Evolutionary conservation across 257 asterid genomes (phyloP), one percentile per base, ranked within the genome.

Genomic region (Ballota nigra): DNA sequence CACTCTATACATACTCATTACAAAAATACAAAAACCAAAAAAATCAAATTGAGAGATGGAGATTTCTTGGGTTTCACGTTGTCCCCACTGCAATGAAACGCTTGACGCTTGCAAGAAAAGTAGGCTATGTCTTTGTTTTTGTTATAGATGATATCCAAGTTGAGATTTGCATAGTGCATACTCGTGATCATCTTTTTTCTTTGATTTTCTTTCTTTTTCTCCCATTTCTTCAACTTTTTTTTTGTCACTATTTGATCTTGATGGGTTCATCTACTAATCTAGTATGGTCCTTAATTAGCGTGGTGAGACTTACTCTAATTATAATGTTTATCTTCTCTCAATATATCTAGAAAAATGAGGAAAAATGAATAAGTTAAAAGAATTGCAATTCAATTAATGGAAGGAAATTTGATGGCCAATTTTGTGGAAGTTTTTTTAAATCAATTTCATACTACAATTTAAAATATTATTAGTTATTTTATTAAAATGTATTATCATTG

Each of bases 51-150:
- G n/a, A 57, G 63, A 68, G 70, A 72, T 62, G 13, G n/a, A 69
- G 77, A 36, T 72, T 72, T 63, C 84, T 68, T 76, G 45, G 67
- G 34, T 55, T 72, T 63, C 72, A 76, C 79, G 63, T 80, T 80
- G 77, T 73, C 77, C 81, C 81, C 59, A 76, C 77, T 34, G 49
- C 36, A 52, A 65, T 38, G 16, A 56, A 31, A 31, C 63, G 41
- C 18, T 38, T 71, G 69, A 75, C 31, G 77, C 84, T 76, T 80
- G 66, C 61, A 29, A 79, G 65, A 71, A 12, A 75, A 43, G 51
- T 13, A 63, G 62, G 67, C 40, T 7, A 31, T 5, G 10, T 43
- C 40, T 62, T 67, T 52, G 34, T 52, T 52, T 53, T 20, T 38
- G 7, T 38, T 38, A 38, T 9, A 38, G 45, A 33, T 55, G 9